These are phyloP conservation scores for Mycena galopus DNA, from an alignment of 768 basidiomycete genomes.

Conservation along the genomic window DNA sequence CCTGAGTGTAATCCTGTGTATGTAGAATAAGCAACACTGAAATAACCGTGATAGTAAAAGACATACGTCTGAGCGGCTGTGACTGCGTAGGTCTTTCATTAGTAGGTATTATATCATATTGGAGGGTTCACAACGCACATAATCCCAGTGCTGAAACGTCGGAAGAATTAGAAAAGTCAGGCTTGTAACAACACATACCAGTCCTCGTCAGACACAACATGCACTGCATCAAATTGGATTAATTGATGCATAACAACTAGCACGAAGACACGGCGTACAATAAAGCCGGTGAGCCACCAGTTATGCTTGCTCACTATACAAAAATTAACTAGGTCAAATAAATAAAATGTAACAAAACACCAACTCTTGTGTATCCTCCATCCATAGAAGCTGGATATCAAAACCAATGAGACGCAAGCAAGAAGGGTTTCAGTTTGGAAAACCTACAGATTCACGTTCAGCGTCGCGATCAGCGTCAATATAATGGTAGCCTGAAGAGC, in stretches of 20 bases:
- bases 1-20: neutral
- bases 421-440: neutral
- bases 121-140: neutral
- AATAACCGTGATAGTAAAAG: neutral
- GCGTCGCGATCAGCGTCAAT: conserved; percentile 3
- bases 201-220: conserved; percentile 10
- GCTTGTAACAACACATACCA: neutral
- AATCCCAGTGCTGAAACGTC: conserved; percentile 9
- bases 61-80: conserved; percentile 9
- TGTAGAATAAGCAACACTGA: neutral
- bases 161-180: neutral
- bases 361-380: conserved; percentile 52
- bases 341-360: conserved; percentile 25
- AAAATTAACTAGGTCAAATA: neutral
- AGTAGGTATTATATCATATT: neutral
- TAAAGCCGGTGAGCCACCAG: conserved; percentile 46
- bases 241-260: neutral
- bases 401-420: neutral
- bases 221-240: neutral
- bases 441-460: conserved; percentile 33
- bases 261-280: conserved; percentile 17
- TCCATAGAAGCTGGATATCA: conserved; percentile 6
- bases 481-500: neutral
- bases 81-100: neutral
- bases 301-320: conserved; percentile 52